phyloP scores from a whole-genome alignment of 192 early-diverging fungal genomes.

The Entomortierella parvispora region DNA sequence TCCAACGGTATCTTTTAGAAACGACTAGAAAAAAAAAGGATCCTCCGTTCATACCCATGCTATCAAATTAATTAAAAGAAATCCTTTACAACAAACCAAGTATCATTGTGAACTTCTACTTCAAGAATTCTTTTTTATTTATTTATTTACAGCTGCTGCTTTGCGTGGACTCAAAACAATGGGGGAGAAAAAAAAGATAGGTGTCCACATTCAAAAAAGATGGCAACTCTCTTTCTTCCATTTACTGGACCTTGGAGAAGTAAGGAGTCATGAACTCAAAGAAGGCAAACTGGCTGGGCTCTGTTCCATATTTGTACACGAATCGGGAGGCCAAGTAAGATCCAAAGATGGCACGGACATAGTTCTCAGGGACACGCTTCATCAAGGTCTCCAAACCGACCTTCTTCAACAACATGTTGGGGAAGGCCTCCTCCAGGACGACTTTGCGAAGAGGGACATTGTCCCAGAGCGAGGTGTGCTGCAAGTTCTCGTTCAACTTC shows the following conservation, averaged over 20 bases:
- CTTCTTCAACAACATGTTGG: constrained; percentile 87
- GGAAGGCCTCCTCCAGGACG: constrained; percentile 92
- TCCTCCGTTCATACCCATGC: background rate
- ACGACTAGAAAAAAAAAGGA: too few relatives aligned
- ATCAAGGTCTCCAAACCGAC: constrained; percentile 89
- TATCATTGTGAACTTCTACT: too few relatives aligned
- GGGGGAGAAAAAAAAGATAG: too few relatives aligned
- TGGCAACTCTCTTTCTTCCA: too few relatives aligned
- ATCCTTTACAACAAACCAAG: too few relatives aligned
- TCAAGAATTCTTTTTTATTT: too few relatives aligned
- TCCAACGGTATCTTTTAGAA: constrained; percentile 36
- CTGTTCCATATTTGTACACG: constrained; percentile 95
- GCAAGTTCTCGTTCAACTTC: constrained; percentile 90
- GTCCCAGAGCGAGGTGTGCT: constrained; percentile 92
- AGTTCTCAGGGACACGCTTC: constrained; percentile 90
- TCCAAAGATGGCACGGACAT: constrained; percentile 98
- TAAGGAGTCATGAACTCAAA: constrained; percentile 90
- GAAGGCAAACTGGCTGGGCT: constrained; percentile 97
- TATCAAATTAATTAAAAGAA: too few relatives aligned
- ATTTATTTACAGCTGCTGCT: too few relatives aligned
- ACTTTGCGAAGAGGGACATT: constrained; percentile 83
- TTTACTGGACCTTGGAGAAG: constrained; percentile 52
- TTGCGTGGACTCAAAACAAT: too few relatives aligned
- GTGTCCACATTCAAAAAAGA: too few relatives aligned
- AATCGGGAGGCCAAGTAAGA: constrained; percentile 94